Base-by-base conservation (phyloP, 2,329 filamentous ascomycete genomes). In the Talaromyces rugulosus region DNA sequence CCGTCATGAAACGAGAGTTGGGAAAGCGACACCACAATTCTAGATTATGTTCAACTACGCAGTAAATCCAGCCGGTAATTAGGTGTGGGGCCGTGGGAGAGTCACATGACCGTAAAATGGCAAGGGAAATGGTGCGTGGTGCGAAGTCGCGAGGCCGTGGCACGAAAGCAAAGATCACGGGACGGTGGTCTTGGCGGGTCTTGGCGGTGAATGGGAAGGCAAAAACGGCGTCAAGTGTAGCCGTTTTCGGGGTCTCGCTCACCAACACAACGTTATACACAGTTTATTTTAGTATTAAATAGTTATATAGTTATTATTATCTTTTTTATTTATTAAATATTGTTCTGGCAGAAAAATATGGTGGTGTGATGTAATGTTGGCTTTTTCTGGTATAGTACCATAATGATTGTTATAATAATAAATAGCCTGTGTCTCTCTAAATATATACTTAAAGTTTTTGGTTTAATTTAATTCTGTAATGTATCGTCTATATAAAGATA, bases 181-280 rank as follows among this genome's bases (percentile, higher is more conserved):
- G 62, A 63, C 63, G 52, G 40, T n/a, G 14, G 40, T 42, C 40
- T 42, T 42, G 40, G 40, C 40, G 34, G 60, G 57, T 54, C 56
- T 55, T 18, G 57, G 61, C 47, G 55, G 65, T 68, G 64, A 68
- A 66, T 34, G 56, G 50, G 64, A 61, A 59, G 60, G 60, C 28
- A 53, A 68, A 68, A 69, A 67, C 63, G 53, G 66, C 56, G 56
- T 59, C 56, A 51, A 59, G 23, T 51, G 56, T 51, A 47, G 56
- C 56, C 56, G 56, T 59, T 59, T 59, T 51, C 33, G 56, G 56
- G 42, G 16, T 28, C 36, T 51, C 16, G 27, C 30, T 59, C 42
- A 59, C 56, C 56, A 27, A 47, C 56, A 50, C 36, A 59, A 30
- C 42, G 42, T 59, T 59, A 59, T 23, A 23, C n/a, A n/a, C n/a